Percentiles rank a stretch among this genome's conserved stretches.
phyloP scores from a whole-genome alignment of 2,329 filamentous ascomycete species.

The Monilinia polystroma region DNA sequence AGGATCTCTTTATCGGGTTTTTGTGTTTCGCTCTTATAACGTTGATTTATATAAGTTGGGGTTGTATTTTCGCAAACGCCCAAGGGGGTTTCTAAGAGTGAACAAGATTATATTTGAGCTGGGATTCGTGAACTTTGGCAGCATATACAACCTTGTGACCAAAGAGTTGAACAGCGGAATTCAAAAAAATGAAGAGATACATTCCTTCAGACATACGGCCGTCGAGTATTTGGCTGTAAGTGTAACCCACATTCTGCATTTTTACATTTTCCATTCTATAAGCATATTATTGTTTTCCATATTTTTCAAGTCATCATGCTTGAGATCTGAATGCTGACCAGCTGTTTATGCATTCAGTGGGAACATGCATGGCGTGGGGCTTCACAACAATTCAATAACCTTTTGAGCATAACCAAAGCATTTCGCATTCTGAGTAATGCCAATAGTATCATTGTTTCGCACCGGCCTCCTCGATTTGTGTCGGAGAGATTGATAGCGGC shows the following conservation, averaged over 20 bases:
- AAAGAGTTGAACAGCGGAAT: too few relatives aligned
- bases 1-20: background rate
- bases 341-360: background rate
- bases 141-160: background rate
- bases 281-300: background rate
- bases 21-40: background rate
- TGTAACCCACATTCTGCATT: background rate
- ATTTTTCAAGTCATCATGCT: background rate
- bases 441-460: background rate
- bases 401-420: constrained; percentile 1
- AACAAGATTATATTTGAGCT: background rate
- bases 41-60: background rate
- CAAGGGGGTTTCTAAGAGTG: background rate
- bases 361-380: background rate
- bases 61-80: background rate
- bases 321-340: background rate
- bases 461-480: background rate
- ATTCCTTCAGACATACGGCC: background rate
- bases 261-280: background rate
- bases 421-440: background rate
- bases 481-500: background rate
- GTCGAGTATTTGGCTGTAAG: background rate
- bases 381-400: background rate
- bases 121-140: background rate
- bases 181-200: too few relatives aligned